Evolutionary conservation across 495 filamentous ascomycete species (phyloP), one percentile per base, ranked within the genome.

Genomic region (Oidiodendron maius): DNA sequence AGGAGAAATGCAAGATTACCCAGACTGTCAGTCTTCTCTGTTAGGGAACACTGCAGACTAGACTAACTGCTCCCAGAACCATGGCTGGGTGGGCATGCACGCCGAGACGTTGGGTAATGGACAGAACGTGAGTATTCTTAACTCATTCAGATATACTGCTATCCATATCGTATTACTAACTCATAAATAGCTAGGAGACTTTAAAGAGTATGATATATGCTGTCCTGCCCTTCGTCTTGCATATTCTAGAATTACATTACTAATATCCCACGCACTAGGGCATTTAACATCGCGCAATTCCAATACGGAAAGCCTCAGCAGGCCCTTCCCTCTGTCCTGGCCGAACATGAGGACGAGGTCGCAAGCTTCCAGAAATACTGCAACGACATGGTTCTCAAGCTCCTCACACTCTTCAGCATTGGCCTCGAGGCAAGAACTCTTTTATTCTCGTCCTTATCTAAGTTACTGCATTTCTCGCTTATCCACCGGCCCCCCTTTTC

Each of bases 211-310:
- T 58, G 69, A 56, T 10, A 42, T n/a, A n/a, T n/a, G n/a, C n/a
- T n/a, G 4, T n/a, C 42, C 28, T 28, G 9, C 18, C 0, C 15
- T 25, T 21, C 1, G 18, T 11, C 17, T n/a, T 1, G 9, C 15
- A 17, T 11, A 1, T 35, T 21, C 13, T 17, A 12, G 3, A 52
- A 45, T 8, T n/a, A n/a, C n/a, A n/a, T n/a, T n/a, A n/a, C n/a
- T n/a, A n/a, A n/a, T n/a, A n/a, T n/a, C n/a, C n/a, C n/a, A n/a
- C n/a, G 9, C 25, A 22, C 1, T 30, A 95, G 91, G 73, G 88
- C 84, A 37, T 87, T 98, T 74, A 98, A 98, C 68, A 82, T 98
- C 42, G 87, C 86, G 58, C 78, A 86, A 64, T 95, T 91, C 65
- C 38, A 67, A 39, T 52, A 83, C 53, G 73, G 76, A 60, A 82